Evolutionary conservation across 1,284 basidiomycete species (phyloP).

Genomic region (Sporisorium reilianum): DNA sequence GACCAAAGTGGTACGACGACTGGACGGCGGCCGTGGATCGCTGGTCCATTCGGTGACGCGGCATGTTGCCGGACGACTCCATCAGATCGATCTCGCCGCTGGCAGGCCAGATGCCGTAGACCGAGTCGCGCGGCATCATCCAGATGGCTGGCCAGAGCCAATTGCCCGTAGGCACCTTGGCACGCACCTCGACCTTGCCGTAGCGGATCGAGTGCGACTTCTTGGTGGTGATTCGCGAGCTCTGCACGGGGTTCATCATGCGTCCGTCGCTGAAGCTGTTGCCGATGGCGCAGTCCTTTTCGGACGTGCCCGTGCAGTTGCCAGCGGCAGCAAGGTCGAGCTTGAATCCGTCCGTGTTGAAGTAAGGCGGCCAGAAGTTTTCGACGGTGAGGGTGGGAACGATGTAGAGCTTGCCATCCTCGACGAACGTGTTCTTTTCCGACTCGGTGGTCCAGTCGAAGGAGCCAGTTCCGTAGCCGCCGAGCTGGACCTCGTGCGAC

Average conservation of each 20-base stretch:
- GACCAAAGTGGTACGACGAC: conserved; percentile 83
- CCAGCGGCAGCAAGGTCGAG: conserved; percentile 82
- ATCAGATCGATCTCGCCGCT: conserved; percentile 82
- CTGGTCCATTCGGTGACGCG: conserved; percentile 75
- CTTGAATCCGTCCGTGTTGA: conserved; percentile 78
- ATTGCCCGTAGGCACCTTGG: conserved; percentile 78
- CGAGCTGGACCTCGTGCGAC: conserved; percentile 82
- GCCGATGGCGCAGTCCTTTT: conserved; percentile 68
- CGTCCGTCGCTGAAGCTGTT: conserved; percentile 66
- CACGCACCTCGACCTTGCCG: conserved; percentile 83
- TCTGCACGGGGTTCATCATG: conserved; percentile 83
- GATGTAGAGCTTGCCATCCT: conserved; percentile 82
- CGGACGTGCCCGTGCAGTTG: conserved; percentile 76
- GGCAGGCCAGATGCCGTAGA: conserved; percentile 85
- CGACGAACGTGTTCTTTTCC: conserved; percentile 81
- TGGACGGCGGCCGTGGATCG: conserved; percentile 70
- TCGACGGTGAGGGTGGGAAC: conserved; percentile 87
- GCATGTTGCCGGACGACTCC: conserved; percentile 72
- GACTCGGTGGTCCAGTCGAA: conserved; percentile 87
- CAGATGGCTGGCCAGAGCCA: conserved; percentile 87
- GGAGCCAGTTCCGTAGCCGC: conserved; percentile 86
- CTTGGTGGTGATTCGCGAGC: conserved; percentile 82
- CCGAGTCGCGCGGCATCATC: conserved; percentile 79
- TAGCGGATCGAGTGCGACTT: conserved; percentile 83
- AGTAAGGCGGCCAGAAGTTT: conserved; percentile 75